Conservation (phyloP, 345 rosid genomes). For the Gynandropsis gynandra region DNA sequence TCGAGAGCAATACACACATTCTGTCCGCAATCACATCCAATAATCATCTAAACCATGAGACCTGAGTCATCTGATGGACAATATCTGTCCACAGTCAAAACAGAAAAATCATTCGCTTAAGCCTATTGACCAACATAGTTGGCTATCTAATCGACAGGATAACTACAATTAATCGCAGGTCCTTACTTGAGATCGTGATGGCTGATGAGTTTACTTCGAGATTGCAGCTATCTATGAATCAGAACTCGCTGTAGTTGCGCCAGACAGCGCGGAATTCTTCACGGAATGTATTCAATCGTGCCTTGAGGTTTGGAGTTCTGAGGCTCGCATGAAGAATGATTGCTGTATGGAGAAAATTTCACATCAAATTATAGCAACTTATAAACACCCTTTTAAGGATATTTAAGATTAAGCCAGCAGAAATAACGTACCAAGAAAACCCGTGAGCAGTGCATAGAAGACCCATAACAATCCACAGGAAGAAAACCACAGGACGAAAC, state of each 20-base stretch:
- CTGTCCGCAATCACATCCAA: too few relatives aligned
- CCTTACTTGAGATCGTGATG: slow-evolving; percentile 11
- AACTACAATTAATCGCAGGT: slow-evolving; percentile 13
- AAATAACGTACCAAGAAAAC: slow-evolving; percentile 24
- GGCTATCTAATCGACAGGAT: slow-evolving; percentile 14
- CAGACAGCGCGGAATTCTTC: slow-evolving; percentile 35
- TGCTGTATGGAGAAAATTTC: slow-evolving; percentile 7
- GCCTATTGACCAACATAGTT: too few relatives aligned
- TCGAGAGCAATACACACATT: too few relatives aligned
- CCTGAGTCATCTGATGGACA: too few relatives aligned
- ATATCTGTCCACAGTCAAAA: too few relatives aligned
- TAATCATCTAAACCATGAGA: too few relatives aligned
- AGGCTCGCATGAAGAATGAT: slow-evolving; percentile 30
- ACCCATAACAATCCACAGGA: slow-evolving; percentile 29
- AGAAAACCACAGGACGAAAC: slow-evolving; percentile 26
- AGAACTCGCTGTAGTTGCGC: slow-evolving; percentile 31
- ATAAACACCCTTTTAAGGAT: too few relatives aligned
- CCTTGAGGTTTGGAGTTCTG: slow-evolving; percentile 34
- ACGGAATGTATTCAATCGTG: slow-evolving; percentile 34
- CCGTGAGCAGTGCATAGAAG: slow-evolving; percentile 25
- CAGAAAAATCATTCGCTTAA: too few relatives aligned
- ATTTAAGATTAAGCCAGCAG: background rate
- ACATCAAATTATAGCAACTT: background rate
- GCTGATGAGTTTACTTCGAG: slow-evolving; percentile 15
- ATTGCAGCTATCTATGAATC: slow-evolving; percentile 6